phyloP scores from a whole-genome alignment of 1,284 basidiomycete species.

The Agaricales sp. region DNA sequence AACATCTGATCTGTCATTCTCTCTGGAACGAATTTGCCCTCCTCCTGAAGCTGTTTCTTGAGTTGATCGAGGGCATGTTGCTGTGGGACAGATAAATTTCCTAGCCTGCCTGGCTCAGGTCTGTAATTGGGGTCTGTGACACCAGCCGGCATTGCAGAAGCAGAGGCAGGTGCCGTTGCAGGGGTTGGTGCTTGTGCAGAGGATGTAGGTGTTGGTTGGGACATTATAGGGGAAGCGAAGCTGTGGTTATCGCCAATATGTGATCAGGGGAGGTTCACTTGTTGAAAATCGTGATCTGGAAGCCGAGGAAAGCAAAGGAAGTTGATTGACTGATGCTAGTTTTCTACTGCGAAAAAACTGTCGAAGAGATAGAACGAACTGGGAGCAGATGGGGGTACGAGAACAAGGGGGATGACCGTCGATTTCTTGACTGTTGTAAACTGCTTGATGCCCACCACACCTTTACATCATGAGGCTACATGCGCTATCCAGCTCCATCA shows the following conservation, averaged over 20 bases:
- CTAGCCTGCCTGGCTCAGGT: constrained; percentile 69
- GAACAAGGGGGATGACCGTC: too few species aligned
- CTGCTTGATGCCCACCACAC: too few species aligned
- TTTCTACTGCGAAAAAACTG: too few species aligned
- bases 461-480: too few species aligned
- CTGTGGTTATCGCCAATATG: not conserved
- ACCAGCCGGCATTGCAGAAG: constrained; percentile 46
- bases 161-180: constrained; percentile 27
- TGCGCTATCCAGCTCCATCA: too few species aligned
- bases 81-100: constrained; percentile 73
- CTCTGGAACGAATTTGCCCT: constrained; percentile 53
- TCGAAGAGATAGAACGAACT: not conserved
- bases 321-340: too few species aligned
- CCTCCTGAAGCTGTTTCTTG: constrained; percentile 55
- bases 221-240: constrained; percentile 1
- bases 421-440: too few species aligned
- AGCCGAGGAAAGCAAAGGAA: too few species aligned
- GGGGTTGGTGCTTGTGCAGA: not conserved
- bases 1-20: constrained; percentile 76
- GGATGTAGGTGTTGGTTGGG: not conserved
- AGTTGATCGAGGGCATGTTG: constrained; percentile 66
- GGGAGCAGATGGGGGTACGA: too few species aligned
- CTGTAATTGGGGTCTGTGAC: constrained; percentile 61
- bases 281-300: too few species aligned
- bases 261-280: not conserved